phyloP scores from a whole-genome alignment of 2,329 filamentous ascomycete genomes.

The Hymenoscyphus fructigenus region DNA sequence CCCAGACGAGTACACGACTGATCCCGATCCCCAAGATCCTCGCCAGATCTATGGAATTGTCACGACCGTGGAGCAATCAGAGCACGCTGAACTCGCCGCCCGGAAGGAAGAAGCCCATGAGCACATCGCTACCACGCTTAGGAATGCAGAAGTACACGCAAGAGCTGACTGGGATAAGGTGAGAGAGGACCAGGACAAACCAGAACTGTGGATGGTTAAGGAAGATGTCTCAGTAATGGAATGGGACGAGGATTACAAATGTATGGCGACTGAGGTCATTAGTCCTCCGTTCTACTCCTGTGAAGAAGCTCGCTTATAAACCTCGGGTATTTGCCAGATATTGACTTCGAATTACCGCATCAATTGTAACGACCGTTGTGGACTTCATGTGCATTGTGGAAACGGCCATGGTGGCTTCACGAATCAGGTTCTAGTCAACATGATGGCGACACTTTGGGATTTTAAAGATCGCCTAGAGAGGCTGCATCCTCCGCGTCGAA shows the following conservation, averaged over 20 bases:
- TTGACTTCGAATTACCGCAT: background rate
- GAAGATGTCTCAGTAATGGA: background rate
- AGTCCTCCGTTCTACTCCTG: background rate
- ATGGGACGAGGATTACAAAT: background rate
- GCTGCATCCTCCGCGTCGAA: background rate
- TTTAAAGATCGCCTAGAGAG: constrained; percentile 1
- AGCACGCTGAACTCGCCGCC: background rate
- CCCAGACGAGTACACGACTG: background rate
- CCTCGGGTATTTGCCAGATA: background rate
- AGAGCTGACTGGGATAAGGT: background rate
- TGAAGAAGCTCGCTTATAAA: background rate
- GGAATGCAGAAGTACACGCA: background rate
- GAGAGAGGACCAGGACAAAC: background rate
- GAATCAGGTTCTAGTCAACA: background rate
- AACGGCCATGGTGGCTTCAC: background rate
- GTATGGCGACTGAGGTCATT: background rate
- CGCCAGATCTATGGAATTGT: background rate
- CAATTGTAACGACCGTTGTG: background rate
- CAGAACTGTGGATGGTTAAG: background rate
- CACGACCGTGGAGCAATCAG: no score
- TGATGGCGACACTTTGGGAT: background rate
- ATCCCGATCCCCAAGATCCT: constrained; percentile 1
- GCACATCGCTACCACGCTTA: background rate
- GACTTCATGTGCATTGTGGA: background rate
- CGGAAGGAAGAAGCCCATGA: background rate